Evolutionary conservation across 345 rosid genomes (phyloP), one percentile per base, ranked within the genome.

Genomic region (Murraya koenigii): DNA sequence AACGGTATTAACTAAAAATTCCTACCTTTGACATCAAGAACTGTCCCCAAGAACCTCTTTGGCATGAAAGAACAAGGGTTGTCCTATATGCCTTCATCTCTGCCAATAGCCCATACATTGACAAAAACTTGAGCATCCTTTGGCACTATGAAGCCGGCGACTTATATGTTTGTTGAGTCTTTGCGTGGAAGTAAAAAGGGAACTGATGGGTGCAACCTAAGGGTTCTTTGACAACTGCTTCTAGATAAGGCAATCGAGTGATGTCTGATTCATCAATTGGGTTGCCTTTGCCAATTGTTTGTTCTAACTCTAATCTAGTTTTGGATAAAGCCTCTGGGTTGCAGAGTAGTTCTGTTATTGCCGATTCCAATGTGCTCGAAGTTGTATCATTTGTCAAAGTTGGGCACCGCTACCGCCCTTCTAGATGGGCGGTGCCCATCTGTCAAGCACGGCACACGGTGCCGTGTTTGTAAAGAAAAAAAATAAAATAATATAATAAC

Each of bases 101-200:
- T 84, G 6, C 89, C 88, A 3, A 88, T 87, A 2, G 89, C 87
- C 91, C 89, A 87, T 1, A 44, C 86, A 26, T 88, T 90, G 3
- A 90, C 88, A 0, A 87, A 33, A 8, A 90, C 67, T 36, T 87
- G 88, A 17, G 89, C 84, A 8, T 28, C 89, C 63, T 84, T 63
- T 1, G 91, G 88, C 35, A 88, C 58, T 5, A 41, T 84, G 55
- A 78, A 85, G 8, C 87, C 85, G 25, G 68, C 44, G 3, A 88
- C 54, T 26, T 85, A 62, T 2, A 78, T 85, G 0, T 86, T 78
- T 1, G 36, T 28, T 41, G 77, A 78, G 8, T 89, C 85, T 82
- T 79, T 79, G 15, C 86, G 82, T 6, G 91, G 90, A 10, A 85
- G 73, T 9, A 88, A 52, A 1, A 89, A 19, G 0, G 91, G 91